phyloP scores from a whole-genome alignment of 2,329 filamentous ascomycete genomes.

The Colletotrichum sp. region DNA sequence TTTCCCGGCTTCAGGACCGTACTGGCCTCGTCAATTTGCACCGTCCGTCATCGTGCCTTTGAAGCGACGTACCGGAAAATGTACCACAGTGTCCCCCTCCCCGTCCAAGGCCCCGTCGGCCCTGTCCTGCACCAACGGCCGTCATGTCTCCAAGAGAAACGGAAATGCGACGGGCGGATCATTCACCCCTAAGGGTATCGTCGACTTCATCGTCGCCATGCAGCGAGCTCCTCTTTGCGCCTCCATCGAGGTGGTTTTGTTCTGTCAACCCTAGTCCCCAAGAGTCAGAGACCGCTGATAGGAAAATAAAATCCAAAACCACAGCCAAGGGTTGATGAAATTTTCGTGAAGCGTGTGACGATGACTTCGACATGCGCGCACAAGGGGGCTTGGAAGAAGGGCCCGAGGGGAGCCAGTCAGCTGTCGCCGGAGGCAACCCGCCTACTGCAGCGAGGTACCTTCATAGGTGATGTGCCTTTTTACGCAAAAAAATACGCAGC shows the following conservation, averaged over 20 bases:
- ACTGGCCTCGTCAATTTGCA: not conserved
- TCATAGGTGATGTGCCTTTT: not conserved
- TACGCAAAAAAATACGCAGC: not conserved
- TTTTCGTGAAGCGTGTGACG: conserved; percentile 4
- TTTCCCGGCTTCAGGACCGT: not conserved
- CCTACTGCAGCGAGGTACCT: not conserved
- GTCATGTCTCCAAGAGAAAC: conserved; percentile 4
- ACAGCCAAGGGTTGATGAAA: not conserved
- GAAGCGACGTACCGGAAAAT: not conserved
- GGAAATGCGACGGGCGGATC: conserved; percentile 17
- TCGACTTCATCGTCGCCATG: conserved; percentile 13
- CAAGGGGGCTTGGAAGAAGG: not conserved
- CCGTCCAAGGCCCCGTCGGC: not conserved
- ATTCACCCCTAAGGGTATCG: conserved; percentile 19
- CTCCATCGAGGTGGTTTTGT: conserved; percentile 19
- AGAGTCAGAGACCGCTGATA: conserved; percentile 13
- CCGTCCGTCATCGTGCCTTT: not conserved
- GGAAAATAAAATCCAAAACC: not conserved
- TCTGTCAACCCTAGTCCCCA: conserved; percentile 19
- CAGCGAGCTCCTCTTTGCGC: conserved; percentile 15
- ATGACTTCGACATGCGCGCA: conserved; percentile 5
- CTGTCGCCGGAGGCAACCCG: conserved; percentile 6
- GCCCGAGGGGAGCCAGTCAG: not conserved
- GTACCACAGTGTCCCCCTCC: not conserved
- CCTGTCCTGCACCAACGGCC: conserved; percentile 11